Conservation (phyloP, 2,329 filamentous ascomycete species). For the Thelonectria olida region DNA sequence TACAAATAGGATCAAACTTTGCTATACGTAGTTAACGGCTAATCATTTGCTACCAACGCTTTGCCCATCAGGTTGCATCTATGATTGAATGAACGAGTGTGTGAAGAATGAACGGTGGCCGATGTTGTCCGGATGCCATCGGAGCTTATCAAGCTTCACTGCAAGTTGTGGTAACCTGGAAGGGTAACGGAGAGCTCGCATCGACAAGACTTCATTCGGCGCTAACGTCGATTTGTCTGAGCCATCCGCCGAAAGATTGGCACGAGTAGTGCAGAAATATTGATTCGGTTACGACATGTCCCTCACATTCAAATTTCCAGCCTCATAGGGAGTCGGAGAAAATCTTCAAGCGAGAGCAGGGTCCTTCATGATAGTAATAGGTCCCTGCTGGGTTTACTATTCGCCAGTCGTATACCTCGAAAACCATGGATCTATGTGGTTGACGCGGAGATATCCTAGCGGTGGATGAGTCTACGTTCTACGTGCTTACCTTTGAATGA, state of each 20-base stretch:
- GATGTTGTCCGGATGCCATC: no score
- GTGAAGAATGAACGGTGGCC: no score
- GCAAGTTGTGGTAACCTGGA: no score
- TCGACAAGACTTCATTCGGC: not conserved
- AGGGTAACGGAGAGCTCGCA: no score
- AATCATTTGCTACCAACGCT: not conserved
- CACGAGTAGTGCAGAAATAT: no score
- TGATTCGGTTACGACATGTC: conserved; percentile 59
- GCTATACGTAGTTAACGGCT: not conserved
- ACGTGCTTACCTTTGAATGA: conserved; percentile 31
- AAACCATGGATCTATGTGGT: conserved; percentile 75
- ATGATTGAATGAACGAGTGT: no score
- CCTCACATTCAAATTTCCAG: conserved; percentile 87
- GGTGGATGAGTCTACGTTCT: conserved; percentile 47
- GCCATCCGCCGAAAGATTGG: not conserved
- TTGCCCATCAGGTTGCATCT: not conserved
- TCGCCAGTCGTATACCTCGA: conserved; percentile 95
- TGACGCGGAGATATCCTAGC: conserved; percentile 91
- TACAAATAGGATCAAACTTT: conserved; percentile 11
- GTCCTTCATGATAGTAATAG: conserved; percentile 58
- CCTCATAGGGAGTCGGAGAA: conserved; percentile 72
- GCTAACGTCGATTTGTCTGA: not conserved
- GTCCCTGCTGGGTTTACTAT: conserved; percentile 69
- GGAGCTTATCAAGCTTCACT: no score
- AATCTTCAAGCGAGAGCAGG: conserved; percentile 83